Base-by-base conservation (phyloP, 1,284 basidiomycete species). In the Rhodotorula glutinis region DNA sequence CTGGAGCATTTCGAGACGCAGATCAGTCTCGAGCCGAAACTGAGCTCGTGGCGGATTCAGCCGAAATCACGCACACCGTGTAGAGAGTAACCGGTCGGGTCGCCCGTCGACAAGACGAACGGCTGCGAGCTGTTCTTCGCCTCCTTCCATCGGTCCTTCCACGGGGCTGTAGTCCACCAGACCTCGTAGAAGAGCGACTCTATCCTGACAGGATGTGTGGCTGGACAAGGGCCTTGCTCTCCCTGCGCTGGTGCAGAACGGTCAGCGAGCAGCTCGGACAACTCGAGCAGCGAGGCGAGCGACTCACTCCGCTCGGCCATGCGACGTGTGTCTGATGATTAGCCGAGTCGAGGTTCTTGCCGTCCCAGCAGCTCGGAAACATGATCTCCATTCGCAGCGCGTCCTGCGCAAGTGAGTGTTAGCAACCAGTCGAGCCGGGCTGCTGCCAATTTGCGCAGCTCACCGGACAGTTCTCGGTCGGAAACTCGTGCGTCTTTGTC, bases 351-450 rank as follows among this genome's bases (percentile, higher is more conserved):
- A 81, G 76, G 70, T 81, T 78, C 52, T 77, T 73, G 38, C 82
- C 81, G 62, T 82, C 80, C 82, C 82, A 82, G 72, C 81, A 82
- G 17, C 76, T 76, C 17, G 76, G 67, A 8, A 69, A 62, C 59
- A 69, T 59, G n/a, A 67, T 52, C 43, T 67, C 66, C 4, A 57
- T 30, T 2, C 66, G 33, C 33, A 67, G 27, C 10, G 60, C 60
- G 38, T 63, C 25, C 66, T 67, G 47, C 21, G 11, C 33, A 38
- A 38, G 33, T 1, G 9, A 0, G 4, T 21, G n/a, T 8, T 10
- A 4, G 46, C n/a, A 11, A 4, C 23, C 8, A 11, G 46, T 47
- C 21, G n/a, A 10, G 8, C 46, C 3, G 11, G 46, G 46, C 2
- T 23, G 21, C 21, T 9, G n/a, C 9, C 23, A 23, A 19, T 5